Evolutionary conservation across 2,329 filamentous ascomycete genomes (phyloP).

Genomic region (Pseudocercospora ulei): DNA sequence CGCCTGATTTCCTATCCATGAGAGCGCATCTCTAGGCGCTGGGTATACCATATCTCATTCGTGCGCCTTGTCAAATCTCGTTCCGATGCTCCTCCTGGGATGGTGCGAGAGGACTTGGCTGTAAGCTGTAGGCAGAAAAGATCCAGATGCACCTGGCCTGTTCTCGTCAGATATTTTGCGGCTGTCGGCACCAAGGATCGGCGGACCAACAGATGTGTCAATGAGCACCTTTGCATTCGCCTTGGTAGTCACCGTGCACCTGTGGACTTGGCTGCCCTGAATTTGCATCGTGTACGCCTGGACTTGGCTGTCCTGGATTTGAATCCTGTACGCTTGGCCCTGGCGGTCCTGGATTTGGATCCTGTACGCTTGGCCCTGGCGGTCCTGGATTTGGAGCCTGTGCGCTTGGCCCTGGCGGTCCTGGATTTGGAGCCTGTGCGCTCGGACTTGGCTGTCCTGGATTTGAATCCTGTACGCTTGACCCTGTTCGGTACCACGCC

Average conservation of each 20-base stretch:
- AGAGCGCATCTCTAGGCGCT: slow-evolving; percentile 4
- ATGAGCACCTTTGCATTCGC: slow-evolving; percentile 45
- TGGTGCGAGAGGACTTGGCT: slow-evolving; percentile 4
- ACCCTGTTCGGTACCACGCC: slow-evolving; percentile 34
- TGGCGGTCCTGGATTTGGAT: slow-evolving; percentile 40
- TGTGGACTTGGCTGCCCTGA: slow-evolving; percentile 38
- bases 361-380: slow-evolving; percentile 47
- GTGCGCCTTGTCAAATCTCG: background rate
- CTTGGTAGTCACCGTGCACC: slow-evolving; percentile 44
- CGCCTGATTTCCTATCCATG: slow-evolving; percentile 1
- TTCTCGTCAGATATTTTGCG: slow-evolving; percentile 43
- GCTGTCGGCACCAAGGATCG: slow-evolving; percentile 39
- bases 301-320: slow-evolving; percentile 39
- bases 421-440: background rate
- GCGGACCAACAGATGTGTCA: slow-evolving; percentile 31
- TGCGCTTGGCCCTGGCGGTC: slow-evolving; percentile 45
- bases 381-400: slow-evolving; percentile 41
- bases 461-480: slow-evolving; percentile 45
- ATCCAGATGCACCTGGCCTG: slow-evolving; percentile 1
- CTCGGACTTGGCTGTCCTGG: slow-evolving; percentile 33
- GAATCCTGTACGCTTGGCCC: slow-evolving; percentile 46
- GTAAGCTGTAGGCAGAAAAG: slow-evolving; percentile 9
- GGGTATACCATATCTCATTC: slow-evolving; percentile 7
- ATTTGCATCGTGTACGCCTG: slow-evolving; percentile 45
- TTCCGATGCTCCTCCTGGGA: background rate